Percentiles rank a stretch among this genome's conserved stretches.
Conservation (phyloP, 108 stramenopile genomes). For the Nitzschia palea region DNA sequence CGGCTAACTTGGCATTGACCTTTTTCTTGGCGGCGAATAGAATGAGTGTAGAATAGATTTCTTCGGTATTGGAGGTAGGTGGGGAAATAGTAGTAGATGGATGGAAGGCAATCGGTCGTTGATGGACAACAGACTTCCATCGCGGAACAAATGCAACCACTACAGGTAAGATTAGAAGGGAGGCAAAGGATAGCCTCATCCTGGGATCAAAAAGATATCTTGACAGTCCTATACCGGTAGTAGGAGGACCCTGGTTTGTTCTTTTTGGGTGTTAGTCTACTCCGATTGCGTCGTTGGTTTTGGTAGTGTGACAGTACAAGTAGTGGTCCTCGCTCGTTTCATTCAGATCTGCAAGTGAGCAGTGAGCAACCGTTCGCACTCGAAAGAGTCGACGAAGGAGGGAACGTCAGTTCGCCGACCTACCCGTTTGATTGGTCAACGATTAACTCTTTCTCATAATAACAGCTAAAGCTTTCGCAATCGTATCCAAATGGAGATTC, state of each 20-base stretch:
- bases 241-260: too few species aligned
- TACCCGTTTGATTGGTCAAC: not conserved
- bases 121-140: not conserved
- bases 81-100: not conserved
- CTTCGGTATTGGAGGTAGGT: not conserved
- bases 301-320: too few species aligned
- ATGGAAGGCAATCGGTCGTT: not conserved
- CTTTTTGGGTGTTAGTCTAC: too few species aligned
- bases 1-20: conserved; percentile 49
- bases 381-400: not conserved
- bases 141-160: conserved; percentile 22
- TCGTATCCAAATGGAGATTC: not conserved
- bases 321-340: too few species aligned
- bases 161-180: not conserved
- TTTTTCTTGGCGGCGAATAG: conserved; percentile 71
- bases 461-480: not conserved
- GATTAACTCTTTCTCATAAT: not conserved
- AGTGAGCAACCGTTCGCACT: not conserved
- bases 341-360: too few species aligned
- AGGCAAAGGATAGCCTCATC: not conserved
- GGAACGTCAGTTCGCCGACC: not conserved
- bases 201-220: not conserved
- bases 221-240: too few species aligned
- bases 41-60: not conserved
- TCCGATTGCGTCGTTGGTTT: too few species aligned